phyloP scores from a whole-genome alignment of 352 stramenopile species.

The Elongisporangium anandrum region DNA sequence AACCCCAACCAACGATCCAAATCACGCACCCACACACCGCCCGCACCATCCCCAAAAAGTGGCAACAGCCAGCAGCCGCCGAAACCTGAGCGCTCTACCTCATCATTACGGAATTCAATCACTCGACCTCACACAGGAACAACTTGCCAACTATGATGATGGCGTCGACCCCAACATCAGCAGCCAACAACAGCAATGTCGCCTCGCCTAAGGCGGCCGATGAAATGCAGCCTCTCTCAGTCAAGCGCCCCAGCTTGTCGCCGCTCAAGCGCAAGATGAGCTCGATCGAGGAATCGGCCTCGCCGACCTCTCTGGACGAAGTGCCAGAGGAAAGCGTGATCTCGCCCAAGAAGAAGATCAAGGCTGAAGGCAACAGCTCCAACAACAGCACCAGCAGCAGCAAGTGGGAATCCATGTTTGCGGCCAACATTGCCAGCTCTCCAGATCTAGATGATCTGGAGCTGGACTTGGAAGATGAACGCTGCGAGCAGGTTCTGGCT shows the following conservation, averaged over 20 bases:
- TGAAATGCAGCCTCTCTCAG: constrained; percentile 12
- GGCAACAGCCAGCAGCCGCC: background rate
- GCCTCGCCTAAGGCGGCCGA: constrained; percentile 5
- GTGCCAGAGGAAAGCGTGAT: constrained; percentile 28
- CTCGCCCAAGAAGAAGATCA: constrained; percentile 44
- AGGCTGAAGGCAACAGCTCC: constrained; percentile 14
- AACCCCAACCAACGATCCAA: background rate
- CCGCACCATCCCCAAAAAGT: background rate
- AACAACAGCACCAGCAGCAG: constrained; percentile 10
- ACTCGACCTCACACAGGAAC: background rate
- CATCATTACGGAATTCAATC: background rate
- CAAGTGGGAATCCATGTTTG: constrained; percentile 29
- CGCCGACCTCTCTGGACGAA: constrained; percentile 39
- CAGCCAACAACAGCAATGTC: constrained; percentile 13
- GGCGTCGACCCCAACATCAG: constrained; percentile 9
- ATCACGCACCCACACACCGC: background rate
- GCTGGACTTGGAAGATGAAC: constrained; percentile 1
- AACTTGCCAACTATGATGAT: constrained; percentile 14
- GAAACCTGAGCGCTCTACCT: background rate
- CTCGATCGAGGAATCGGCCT: constrained; percentile 12
- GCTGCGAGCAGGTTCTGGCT: constrained; percentile 5
- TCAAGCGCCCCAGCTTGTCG: constrained; percentile 35
- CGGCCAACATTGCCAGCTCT: constrained; percentile 18
- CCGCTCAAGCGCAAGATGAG: constrained; percentile 50
- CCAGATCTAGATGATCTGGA: constrained; percentile 14